A percentile compares a stretch with the other conserved stretches of the same genome.
Conservation (phyloP, 129 eudicot species). For the Lactuca sativa region DNA sequence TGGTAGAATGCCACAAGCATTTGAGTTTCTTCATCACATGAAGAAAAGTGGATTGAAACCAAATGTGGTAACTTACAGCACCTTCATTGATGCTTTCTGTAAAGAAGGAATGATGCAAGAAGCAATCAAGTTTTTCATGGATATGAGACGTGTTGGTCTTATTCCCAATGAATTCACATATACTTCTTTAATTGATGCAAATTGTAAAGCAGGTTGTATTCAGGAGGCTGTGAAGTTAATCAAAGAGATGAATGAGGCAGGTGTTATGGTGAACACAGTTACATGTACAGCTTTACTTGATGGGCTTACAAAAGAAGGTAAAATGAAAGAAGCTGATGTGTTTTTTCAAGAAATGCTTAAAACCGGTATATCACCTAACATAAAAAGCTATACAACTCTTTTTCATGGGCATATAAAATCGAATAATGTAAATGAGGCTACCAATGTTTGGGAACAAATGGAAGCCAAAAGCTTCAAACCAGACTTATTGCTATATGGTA, state of each 20-base stretch:
- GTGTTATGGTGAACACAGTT: constrained; percentile 57
- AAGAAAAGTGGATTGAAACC: constrained; percentile 65
- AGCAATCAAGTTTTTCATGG: constrained; percentile 81
- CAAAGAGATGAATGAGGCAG: constrained; percentile 76
- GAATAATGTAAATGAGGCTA: constrained; percentile 49
- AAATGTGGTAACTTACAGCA: constrained; percentile 85
- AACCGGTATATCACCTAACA: constrained; percentile 57
- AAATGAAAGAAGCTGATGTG: constrained; percentile 72
- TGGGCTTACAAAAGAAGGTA: constrained; percentile 68
- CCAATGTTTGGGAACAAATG: constrained; percentile 49
- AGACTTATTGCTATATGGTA: constrained; percentile 60
- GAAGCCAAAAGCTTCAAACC: constrained; percentile 49
- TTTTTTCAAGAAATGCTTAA: constrained; percentile 52
- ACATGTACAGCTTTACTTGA: constrained; percentile 76
- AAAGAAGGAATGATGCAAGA: constrained; percentile 86
- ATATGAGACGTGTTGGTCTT: constrained; percentile 85
- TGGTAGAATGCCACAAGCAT: constrained; percentile 67
- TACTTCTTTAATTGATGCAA: constrained; percentile 80
- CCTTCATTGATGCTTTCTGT: constrained; percentile 85
- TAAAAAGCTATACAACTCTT: constrained; percentile 62
- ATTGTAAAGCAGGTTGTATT: constrained; percentile 60
- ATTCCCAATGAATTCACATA: constrained; percentile 80
- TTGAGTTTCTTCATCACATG: constrained; percentile 64
- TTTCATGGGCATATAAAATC: constrained; percentile 72
- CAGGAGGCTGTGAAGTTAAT: constrained; percentile 62